Percentiles rank a stretch among this genome's conserved stretches.
These are phyloP conservation scores for Amanita molliuscula DNA, from an alignment of 768 basidiomycete genomes.

Conservation along the genomic window DNA sequence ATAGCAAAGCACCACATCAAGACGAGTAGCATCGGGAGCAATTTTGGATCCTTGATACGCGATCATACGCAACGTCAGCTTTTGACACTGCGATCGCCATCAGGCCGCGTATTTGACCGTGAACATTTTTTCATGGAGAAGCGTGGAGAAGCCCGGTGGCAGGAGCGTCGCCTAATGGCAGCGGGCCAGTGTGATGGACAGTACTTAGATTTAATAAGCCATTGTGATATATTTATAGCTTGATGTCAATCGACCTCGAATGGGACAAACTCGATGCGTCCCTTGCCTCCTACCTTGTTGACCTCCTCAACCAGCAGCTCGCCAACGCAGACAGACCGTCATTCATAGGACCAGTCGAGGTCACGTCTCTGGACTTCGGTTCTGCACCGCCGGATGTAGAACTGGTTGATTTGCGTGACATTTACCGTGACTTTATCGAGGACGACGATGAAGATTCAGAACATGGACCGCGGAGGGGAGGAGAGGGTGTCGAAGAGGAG, in stretches of 20 bases:
- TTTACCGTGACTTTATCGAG: slow-evolving; percentile 90
- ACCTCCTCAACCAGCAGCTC: slow-evolving; percentile 74
- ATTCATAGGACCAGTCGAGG: slow-evolving; percentile 87
- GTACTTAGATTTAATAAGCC: neutral
- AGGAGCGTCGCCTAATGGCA: neutral
- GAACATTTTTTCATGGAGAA: neutral
- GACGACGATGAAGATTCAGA: slow-evolving; percentile 57
- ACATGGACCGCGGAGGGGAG: slow-evolving; percentile 40
- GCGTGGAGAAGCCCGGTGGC: too few species aligned
- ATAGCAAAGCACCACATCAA: neutral
- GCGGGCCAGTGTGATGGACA: neutral
- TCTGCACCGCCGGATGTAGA: slow-evolving; percentile 75
- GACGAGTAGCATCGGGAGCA: neutral
- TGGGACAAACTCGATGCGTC: slow-evolving; percentile 76
- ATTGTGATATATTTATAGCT: neutral
- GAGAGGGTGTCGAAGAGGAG: slow-evolving; percentile 48
- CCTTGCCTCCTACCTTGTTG: slow-evolving; percentile 59
- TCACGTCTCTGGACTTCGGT: slow-evolving; percentile 85
- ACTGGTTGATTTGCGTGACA: slow-evolving; percentile 85
- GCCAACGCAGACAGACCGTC: slow-evolving; percentile 66
- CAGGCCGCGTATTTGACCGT: too few species aligned
- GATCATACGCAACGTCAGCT: too few species aligned
- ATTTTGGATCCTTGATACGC: neutral
- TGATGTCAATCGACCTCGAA: slow-evolving; percentile 93
- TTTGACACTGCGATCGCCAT: too few species aligned